Conservation (phyloP, 495 filamentous ascomycete species). For the Bombardia bombarda region DNA sequence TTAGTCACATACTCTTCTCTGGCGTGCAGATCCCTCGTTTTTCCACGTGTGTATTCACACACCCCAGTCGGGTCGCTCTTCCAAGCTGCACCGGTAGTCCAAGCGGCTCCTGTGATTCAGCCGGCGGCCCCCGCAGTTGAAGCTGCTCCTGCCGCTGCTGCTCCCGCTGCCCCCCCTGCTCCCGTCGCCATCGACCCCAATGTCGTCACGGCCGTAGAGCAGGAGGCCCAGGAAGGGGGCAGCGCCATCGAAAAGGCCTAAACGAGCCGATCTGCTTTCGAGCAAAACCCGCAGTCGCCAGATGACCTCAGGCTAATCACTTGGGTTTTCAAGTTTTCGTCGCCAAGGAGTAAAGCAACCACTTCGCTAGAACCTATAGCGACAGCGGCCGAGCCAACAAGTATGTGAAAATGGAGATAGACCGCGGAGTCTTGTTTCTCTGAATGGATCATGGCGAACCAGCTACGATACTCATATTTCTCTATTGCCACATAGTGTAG, state of each 20-base stretch:
- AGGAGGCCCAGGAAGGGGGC: conserved; percentile 21
- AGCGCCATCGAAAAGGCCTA: conserved; percentile 9
- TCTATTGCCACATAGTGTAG: too few relatives aligned
- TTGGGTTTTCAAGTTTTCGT: conserved; percentile 10
- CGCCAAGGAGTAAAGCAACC: conserved; percentile 18
- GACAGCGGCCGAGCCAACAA: not conserved
- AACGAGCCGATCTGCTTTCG: not conserved
- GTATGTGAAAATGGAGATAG: not conserved
- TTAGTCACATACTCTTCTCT: not conserved
- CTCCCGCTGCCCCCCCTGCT: not conserved
- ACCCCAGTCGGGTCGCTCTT: conserved; percentile 4
- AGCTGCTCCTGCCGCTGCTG: not conserved
- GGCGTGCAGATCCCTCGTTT: not conserved
- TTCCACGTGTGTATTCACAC: conserved; percentile 13
- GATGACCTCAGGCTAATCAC: conserved; percentile 13
- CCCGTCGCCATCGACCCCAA: conserved; percentile 1
- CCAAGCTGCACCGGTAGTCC: not conserved
- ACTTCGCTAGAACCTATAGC: conserved; percentile 2
- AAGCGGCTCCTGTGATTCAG: conserved; percentile 1
- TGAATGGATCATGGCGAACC: too few relatives aligned
- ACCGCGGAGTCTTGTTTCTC: not conserved
- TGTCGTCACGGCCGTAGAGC: conserved; percentile 21
- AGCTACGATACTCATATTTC: too few relatives aligned
- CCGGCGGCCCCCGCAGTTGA: not conserved
- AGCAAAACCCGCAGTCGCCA: not conserved